Base-by-base conservation (phyloP, 768 basidiomycete species). In the Mrakia frigida region DNA sequence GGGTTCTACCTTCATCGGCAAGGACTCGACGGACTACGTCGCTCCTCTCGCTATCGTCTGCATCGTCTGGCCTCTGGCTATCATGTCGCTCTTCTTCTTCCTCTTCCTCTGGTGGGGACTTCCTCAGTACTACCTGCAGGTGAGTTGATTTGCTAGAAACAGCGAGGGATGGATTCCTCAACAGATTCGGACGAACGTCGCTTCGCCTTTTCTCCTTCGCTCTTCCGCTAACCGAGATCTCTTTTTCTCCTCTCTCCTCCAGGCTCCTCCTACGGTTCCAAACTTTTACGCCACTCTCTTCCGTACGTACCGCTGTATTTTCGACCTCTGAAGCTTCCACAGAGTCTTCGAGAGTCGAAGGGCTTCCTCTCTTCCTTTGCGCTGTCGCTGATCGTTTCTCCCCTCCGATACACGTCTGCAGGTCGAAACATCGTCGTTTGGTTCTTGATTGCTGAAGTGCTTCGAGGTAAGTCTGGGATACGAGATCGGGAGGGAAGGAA, bases 201-300 rank as follows among this genome's bases (percentile, higher is more conserved):
- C 46, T n/a, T 50, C 46, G 46, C 5, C 5, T 41, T 11, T 28
- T 56, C 56, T 1, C 52, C 13, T 53, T n/a, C 56, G 23, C 43
- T 56, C 56, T 25, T 56, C 11, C 56, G n/a, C 56, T 56, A 25
- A 41, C 37, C 35, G 46, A 14, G 16, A 18, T 69, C 25, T 21
- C 7, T n/a, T 69, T 0, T 6, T 3, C 89, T 89, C 72, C 92
- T 18, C 28, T 53, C 0, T 10, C 23, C 1, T 56, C 2, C 56
- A 96, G 85, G 91, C 92, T 21, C 94, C 94, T 28, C 94, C 94
- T 0, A 94, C 94, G 82, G 94, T 97, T 16, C 94, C 93, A 56
- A 91, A 91, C 84, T 97, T 97, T 87, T 84, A 94, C 81, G 89
- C 85, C 83, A 96, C 94, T 1, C 86, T 98, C 46, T 91, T 95